Evolutionary conservation across 345 rosid genomes (phyloP).

Genomic region (Citrus inodora): DNA sequence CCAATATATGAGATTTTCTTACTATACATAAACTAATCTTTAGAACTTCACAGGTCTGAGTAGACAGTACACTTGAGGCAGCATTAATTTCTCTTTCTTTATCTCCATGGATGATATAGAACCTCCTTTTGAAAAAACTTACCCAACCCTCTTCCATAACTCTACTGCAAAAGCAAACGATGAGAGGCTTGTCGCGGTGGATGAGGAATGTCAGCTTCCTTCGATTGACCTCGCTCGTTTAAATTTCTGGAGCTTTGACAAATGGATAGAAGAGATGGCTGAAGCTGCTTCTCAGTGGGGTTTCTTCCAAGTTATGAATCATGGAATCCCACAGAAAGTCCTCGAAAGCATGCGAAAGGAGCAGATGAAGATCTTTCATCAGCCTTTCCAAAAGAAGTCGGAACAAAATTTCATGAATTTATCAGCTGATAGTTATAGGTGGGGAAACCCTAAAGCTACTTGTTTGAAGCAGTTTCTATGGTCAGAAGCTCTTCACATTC

Average conservation of each 20-base stretch:
- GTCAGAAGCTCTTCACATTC: slow-evolving; percentile 72
- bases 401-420: slow-evolving; percentile 29
- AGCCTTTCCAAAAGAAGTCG: slow-evolving; percentile 43
- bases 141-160: slow-evolving; percentile 18
- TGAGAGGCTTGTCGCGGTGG: not conserved
- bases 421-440: slow-evolving; percentile 43
- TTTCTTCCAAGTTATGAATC: slow-evolving; percentile 67
- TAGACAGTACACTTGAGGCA: not conserved
- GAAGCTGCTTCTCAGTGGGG: slow-evolving; percentile 68
- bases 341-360: slow-evolving; percentile 39
- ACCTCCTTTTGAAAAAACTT: slow-evolving; percentile 32
- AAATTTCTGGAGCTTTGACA: slow-evolving; percentile 11
- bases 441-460: slow-evolving; percentile 80
- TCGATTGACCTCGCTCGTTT: slow-evolving; percentile 43
- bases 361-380: slow-evolving; percentile 42
- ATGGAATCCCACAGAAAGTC: slow-evolving; percentile 47
- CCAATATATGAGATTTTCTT: not conserved
- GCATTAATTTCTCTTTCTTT: not conserved
- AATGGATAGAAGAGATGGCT: slow-evolving; percentile 39
- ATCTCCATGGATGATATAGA: slow-evolving; percentile 18
- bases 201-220: slow-evolving; percentile 39
- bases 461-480: slow-evolving; percentile 50
- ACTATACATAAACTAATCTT: not conserved
- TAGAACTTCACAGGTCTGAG: not conserved
- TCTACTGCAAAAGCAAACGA: not conserved